These are phyloP conservation scores for Chalciporus sp. DNA, from an alignment of 1,284 basidiomycete genomes.

Conservation along the genomic window DNA sequence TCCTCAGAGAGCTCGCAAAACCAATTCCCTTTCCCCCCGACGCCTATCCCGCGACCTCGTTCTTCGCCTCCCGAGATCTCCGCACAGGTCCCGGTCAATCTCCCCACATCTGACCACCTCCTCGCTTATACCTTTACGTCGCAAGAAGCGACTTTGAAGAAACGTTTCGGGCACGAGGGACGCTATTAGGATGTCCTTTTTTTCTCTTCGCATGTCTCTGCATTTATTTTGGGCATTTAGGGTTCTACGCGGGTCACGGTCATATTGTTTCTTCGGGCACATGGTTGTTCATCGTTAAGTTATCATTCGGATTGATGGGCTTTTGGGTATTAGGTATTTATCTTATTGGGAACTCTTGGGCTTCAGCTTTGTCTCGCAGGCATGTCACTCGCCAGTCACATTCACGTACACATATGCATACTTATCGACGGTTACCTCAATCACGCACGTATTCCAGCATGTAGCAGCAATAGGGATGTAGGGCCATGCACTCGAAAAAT, in stretches of 20 bases:
- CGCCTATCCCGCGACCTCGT: slow-evolving; percentile 27
- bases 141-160: slow-evolving; percentile 8
- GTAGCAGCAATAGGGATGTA: slow-evolving; percentile 9
- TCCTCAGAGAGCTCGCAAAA: slow-evolving; percentile 25
- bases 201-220: slow-evolving; percentile 5
- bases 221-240: slow-evolving; percentile 17
- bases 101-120: slow-evolving; percentile 10
- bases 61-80: slow-evolving; percentile 20
- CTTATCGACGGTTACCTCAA: slow-evolving; percentile 6
- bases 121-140: slow-evolving; percentile 28
- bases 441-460: slow-evolving; percentile 11
- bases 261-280: slow-evolving; percentile 8
- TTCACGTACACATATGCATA: slow-evolving; percentile 16
- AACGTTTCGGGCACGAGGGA: slow-evolving; percentile 33
- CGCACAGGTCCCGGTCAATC: slow-evolving; percentile 16
- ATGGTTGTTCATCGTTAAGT: slow-evolving; percentile 3
- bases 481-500: slow-evolving; percentile 17
- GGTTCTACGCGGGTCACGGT: slow-evolving; percentile 24
- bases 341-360: slow-evolving; percentile 8
- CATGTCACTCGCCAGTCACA: slow-evolving; percentile 17
- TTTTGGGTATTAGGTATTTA: not conserved
- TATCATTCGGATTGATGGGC: not conserved
- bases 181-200: not conserved
- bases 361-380: slow-evolving; percentile 4
- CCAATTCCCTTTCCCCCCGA: slow-evolving; percentile 16